Conservation (phyloP, 495 filamentous ascomycete species). For the Lasiosphaeria ovina region DNA sequence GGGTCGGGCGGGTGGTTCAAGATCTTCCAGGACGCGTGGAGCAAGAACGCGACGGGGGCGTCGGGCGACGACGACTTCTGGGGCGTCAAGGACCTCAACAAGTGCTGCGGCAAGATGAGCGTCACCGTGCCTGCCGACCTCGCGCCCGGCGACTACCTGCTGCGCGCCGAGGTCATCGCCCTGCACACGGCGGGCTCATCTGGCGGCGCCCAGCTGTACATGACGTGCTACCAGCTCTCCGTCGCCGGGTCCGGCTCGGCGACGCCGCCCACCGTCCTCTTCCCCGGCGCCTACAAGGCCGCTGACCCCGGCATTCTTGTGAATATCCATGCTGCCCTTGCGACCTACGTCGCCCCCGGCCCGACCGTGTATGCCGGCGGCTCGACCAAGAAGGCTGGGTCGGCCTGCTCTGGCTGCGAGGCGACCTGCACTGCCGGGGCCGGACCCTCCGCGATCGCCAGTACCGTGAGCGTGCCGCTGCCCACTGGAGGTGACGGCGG, state of each 20-base stretch:
- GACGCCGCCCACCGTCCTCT: slow-evolving; percentile 36
- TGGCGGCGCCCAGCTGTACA: slow-evolving; percentile 49
- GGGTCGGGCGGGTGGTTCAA: slow-evolving; percentile 51
- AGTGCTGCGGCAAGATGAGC: slow-evolving; percentile 51
- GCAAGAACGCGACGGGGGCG: slow-evolving; percentile 30
- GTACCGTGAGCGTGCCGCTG: slow-evolving; percentile 12
- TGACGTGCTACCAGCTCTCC: slow-evolving; percentile 51
- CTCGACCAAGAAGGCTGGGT: slow-evolving; percentile 34
- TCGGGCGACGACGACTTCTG: slow-evolving; percentile 47
- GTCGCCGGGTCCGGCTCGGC: slow-evolving; percentile 37
- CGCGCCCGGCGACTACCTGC: slow-evolving; percentile 50
- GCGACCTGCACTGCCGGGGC: slow-evolving; percentile 38
- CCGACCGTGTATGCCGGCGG: slow-evolving; percentile 43
- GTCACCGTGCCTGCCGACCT: slow-evolving; percentile 49
- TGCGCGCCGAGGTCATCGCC: slow-evolving; percentile 53
- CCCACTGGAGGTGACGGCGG: slow-evolving; percentile 21
- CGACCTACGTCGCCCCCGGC: slow-evolving; percentile 39
- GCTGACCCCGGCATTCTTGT: slow-evolving; percentile 51
- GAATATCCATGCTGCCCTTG: slow-evolving; percentile 43
- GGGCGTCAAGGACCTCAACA: slow-evolving; percentile 53
- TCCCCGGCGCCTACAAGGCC: slow-evolving; percentile 50
- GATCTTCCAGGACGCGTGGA: slow-evolving; percentile 50
- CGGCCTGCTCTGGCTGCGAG: slow-evolving; percentile 39
- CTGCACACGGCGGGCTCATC: slow-evolving; percentile 44
- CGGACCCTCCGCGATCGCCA: slow-evolving; percentile 25